phyloP scores from a whole-genome alignment of 257 asterid genomes.

The Penstemon davidsonii region DNA sequence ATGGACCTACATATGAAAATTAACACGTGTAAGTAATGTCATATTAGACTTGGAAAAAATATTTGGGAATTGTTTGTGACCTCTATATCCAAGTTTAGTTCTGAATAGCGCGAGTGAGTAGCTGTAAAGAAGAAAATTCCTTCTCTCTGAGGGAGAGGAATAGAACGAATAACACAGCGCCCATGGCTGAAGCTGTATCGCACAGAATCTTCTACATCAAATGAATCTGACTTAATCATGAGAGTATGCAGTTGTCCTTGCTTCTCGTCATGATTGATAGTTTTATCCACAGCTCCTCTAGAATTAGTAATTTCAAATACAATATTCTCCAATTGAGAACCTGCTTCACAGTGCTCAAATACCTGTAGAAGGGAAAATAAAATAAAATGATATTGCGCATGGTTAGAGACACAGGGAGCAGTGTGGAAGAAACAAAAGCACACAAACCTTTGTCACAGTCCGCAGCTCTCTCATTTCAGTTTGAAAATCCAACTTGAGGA shows the following conservation, averaged over 20 bases:
- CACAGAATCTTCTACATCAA: conserved; percentile 44
- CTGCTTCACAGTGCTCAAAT: conserved; percentile 44
- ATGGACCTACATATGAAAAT: conserved; percentile 39
- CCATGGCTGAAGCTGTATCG: conserved; percentile 50
- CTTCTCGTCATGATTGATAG: conserved; percentile 45
- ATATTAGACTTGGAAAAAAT: background rate
- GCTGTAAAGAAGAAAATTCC: conserved; percentile 49
- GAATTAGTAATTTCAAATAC: conserved; percentile 49
- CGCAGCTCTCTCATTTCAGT: conserved; percentile 53
- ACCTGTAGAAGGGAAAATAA: conserved; percentile 34
- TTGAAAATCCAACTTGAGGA: conserved; percentile 34
- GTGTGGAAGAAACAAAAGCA: background rate
- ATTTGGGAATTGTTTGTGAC: conserved; percentile 29
- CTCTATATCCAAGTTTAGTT: conserved; percentile 48
- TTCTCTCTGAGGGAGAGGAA: conserved; percentile 44
- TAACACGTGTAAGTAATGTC: background rate
- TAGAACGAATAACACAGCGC: conserved; percentile 45
- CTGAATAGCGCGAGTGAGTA: conserved; percentile 50
- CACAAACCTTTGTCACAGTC: conserved; percentile 43
- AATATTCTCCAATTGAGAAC: conserved; percentile 54
- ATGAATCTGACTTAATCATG: conserved; percentile 35
- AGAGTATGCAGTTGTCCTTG: conserved; percentile 55
- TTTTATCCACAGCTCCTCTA: conserved; percentile 56
- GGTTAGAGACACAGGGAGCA: background rate
- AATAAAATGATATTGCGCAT: background rate